phyloP scores from a whole-genome alignment of 73 alveolate species.

The Paramecium bursaria region DNA sequence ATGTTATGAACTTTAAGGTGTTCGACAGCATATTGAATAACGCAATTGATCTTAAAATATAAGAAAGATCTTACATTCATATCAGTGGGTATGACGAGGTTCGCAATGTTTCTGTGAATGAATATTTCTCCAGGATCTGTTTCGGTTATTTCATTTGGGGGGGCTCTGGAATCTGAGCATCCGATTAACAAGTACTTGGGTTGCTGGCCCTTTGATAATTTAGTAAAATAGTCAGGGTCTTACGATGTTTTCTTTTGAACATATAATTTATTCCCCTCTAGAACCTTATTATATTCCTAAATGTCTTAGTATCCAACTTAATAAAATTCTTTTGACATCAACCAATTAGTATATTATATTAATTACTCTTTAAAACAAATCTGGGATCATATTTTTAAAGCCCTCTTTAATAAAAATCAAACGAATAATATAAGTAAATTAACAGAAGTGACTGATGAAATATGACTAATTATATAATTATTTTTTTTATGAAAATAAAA shows the following conservation, averaged over 20 bases:
- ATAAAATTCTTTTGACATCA: too few relatives aligned
- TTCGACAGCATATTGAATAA: slow-evolving; percentile 68
- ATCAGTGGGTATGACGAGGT: slow-evolving; percentile 61
- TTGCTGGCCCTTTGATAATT: slow-evolving; percentile 6
- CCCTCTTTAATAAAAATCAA: too few relatives aligned
- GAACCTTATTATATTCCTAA: background rate
- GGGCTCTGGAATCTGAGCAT: slow-evolving; percentile 72
- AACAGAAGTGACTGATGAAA: too few relatives aligned
- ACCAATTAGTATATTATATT: too few relatives aligned
- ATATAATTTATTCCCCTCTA: slow-evolving; percentile 54
- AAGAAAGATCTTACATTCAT: slow-evolving; percentile 34
- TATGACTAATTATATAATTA: too few relatives aligned
- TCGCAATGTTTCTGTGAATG: slow-evolving; percentile 68
- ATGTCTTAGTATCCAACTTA: too few relatives aligned
- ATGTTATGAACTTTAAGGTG: slow-evolving; percentile 53
- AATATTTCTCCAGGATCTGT: slow-evolving; percentile 67
- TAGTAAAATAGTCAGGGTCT: slow-evolving; percentile 43
- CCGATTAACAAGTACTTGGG: slow-evolving; percentile 68
- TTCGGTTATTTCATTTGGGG: slow-evolving; percentile 64
- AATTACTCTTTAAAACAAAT: too few relatives aligned
- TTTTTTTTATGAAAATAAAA: too few relatives aligned
- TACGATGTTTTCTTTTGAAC: background rate
- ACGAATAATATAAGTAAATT: too few relatives aligned
- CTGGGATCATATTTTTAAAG: too few relatives aligned
- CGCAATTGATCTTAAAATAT: slow-evolving; percentile 48